Percentiles rank a stretch among this genome's conserved stretches.
These are phyloP conservation scores for Ophiostoma australiae DNA, from an alignment of 2,329 filamentous ascomycete genomes.

Conservation along the genomic window DNA sequence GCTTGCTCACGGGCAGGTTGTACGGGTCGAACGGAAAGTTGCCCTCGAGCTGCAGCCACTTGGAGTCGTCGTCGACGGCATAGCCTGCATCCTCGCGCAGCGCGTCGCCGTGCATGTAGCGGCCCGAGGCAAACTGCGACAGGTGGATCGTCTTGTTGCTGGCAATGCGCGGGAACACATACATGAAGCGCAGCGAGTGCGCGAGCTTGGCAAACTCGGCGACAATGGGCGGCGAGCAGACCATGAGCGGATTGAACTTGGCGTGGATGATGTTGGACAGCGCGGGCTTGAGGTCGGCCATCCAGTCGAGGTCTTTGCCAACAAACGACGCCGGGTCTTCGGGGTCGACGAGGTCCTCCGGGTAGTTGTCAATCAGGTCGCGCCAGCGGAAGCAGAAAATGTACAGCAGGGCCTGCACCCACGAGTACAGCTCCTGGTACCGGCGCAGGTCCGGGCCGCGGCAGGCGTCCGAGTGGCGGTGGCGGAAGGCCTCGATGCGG, in stretches of 20 bases:
- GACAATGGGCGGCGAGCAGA: constrained; percentile 87
- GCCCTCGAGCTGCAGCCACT: constrained; percentile 78
- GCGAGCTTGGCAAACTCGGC: constrained; percentile 85
- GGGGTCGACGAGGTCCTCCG: constrained; percentile 56
- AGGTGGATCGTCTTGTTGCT: constrained; percentile 86
- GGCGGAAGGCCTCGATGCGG: constrained; percentile 71
- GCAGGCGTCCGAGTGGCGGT: constrained; percentile 66
- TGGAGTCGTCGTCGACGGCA: constrained; percentile 63
- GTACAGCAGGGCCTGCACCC: constrained; percentile 85
- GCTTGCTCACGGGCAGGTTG: constrained; percentile 76
- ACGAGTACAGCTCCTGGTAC: constrained; percentile 79
- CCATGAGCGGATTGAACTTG: constrained; percentile 88
- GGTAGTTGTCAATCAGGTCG: constrained; percentile 66
- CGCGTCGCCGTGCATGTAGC: constrained; percentile 48
- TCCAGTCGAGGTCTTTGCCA: constrained; percentile 72
- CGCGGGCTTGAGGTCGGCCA: constrained; percentile 65
- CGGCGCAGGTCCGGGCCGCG: constrained; percentile 79
- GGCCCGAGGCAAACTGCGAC: constrained; percentile 59
- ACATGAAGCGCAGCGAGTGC: constrained; percentile 79
- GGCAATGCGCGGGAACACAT: constrained; percentile 82
- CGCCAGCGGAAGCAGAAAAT: constrained; percentile 98
- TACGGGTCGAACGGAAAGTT: constrained; percentile 99
- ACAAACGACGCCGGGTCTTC: constrained; percentile 58
- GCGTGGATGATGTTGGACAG: constrained; percentile 77
- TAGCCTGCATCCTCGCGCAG: constrained; percentile 48